These are phyloP conservation scores for Seiridium cupressi DNA, from an alignment of 2,329 filamentous ascomycete genomes.

Conservation along the genomic window DNA sequence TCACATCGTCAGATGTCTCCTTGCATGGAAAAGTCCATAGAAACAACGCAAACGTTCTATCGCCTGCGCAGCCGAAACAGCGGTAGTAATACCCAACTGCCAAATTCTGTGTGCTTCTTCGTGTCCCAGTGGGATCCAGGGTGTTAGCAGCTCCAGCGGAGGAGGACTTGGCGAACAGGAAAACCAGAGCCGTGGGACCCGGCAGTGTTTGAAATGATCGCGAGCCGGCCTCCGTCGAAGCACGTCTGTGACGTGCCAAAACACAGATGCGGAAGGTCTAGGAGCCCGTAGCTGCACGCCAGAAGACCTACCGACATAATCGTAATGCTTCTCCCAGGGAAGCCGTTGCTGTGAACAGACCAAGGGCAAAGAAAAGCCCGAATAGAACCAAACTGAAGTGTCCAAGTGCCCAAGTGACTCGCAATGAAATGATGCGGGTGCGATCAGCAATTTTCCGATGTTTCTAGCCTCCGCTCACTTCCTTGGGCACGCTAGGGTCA, in stretches of 20 bases:
- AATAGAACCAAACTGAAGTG: too few relatives aligned
- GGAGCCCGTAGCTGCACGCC: background rate
- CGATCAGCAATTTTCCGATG: too few relatives aligned
- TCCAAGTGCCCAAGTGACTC: too few relatives aligned
- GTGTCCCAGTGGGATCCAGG: background rate
- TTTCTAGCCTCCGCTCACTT: too few relatives aligned
- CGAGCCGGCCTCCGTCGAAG: constrained; percentile 23
- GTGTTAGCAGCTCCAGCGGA: background rate
- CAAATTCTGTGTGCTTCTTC: background rate
- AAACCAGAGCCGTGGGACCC: constrained; percentile 15
- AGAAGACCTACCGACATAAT: too few relatives aligned
- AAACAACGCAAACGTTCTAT: background rate
- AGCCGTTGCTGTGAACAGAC: too few relatives aligned
- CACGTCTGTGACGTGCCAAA: constrained; percentile 26
- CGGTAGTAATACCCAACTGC: background rate
- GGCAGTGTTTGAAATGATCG: constrained; percentile 21
- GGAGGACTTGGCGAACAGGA: background rate
- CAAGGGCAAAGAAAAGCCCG: background rate
- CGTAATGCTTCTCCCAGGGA: too few relatives aligned
- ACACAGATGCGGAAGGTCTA: constrained; percentile 21
- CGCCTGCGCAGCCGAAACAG: background rate
- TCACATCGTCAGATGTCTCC: background rate
- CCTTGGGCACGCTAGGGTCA: too few relatives aligned
- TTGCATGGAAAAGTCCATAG: background rate
- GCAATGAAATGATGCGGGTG: too few relatives aligned